Evolutionary conservation across 2,329 filamentous ascomycete genomes (phyloP).

Genomic region (Colletotrichum eleusines): DNA sequence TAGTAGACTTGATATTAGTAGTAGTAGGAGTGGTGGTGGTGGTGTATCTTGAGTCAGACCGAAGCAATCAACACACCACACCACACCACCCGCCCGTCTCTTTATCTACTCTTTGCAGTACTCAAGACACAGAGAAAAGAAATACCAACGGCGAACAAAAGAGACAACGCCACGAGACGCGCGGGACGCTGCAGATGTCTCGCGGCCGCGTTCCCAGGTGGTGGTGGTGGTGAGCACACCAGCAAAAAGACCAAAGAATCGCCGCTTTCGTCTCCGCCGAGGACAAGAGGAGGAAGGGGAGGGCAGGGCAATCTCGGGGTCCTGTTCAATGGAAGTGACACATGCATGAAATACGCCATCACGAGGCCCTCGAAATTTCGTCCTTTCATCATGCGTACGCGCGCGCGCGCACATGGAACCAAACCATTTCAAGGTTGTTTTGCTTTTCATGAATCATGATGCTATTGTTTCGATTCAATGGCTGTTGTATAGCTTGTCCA

Average conservation of each 20-base stretch:
- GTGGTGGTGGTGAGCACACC: not conserved
- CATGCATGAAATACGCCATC: conserved; percentile 32
- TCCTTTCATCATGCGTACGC: not conserved
- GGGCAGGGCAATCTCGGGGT: not conserved
- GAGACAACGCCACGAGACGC: conserved; percentile 28
- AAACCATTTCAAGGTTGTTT: too few relatives aligned
- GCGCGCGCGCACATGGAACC: not conserved
- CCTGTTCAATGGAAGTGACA: conserved; percentile 18
- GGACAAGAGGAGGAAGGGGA: too few relatives aligned
- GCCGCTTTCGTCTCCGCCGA: not conserved
- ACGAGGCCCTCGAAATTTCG: conserved; percentile 14
- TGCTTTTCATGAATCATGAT: conserved; percentile 4
- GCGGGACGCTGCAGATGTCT: conserved; percentile 18
- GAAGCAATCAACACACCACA: too few relatives aligned
- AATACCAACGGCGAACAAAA: not conserved
- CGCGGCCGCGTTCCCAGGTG: not conserved
- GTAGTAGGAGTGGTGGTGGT: not conserved
- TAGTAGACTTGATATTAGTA: too few relatives aligned
- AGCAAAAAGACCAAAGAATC: not conserved
- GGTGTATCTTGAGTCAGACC: conserved; percentile 25
- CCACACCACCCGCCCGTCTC: not conserved
- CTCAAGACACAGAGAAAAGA: not conserved
- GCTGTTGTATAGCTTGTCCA: conserved; percentile 16
- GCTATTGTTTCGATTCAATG: conserved; percentile 8
- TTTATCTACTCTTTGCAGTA: not conserved